Evolutionary conservation across 1,139 yeast genomes (phyloP).

Genomic region (Lodderomyces metapsilosis): DNA sequence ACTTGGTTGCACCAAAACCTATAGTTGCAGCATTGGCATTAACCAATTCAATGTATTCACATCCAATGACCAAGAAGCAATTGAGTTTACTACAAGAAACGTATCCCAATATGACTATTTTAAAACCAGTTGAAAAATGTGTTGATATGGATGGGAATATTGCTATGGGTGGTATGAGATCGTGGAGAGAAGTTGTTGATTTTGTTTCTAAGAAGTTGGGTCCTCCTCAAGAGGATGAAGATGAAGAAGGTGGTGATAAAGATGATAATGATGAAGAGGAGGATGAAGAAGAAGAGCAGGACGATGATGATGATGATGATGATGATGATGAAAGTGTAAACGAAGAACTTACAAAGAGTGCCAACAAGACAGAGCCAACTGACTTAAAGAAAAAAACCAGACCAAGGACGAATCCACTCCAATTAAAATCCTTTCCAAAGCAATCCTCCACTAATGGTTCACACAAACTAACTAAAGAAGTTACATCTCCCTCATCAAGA

Average conservation of each 20-base stretch:
- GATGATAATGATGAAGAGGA: constrained; percentile 15
- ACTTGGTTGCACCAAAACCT: constrained; percentile 22
- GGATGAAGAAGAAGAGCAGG: constrained; percentile 15
- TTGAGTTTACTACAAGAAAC: constrained; percentile 23
- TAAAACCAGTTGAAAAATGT: constrained; percentile 31
- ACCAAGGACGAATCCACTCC: no score
- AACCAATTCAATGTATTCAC: constrained; percentile 31
- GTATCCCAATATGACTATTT: constrained; percentile 27
- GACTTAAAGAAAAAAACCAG: no score
- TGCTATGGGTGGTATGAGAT: constrained; percentile 34
- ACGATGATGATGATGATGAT: constrained; percentile 5
- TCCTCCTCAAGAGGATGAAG: constrained; percentile 21
- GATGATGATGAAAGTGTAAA: constrained; percentile 4
- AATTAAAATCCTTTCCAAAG: no score
- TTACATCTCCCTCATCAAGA: not conserved
- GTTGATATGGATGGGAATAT: constrained; percentile 32
- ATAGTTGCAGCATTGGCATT: constrained; percentile 29
- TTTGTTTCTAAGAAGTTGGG: constrained; percentile 27
- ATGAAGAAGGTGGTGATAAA: constrained; percentile 20
- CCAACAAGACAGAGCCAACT: no score
- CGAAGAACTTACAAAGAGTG: not conserved
- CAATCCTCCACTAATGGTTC: no score
- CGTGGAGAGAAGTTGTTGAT: constrained; percentile 32
- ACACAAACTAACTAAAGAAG: not conserved
- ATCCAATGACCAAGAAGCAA: constrained; percentile 29